phyloP scores from a whole-genome alignment of 768 basidiomycete species.

The Leccinum longicurvipes region DNA sequence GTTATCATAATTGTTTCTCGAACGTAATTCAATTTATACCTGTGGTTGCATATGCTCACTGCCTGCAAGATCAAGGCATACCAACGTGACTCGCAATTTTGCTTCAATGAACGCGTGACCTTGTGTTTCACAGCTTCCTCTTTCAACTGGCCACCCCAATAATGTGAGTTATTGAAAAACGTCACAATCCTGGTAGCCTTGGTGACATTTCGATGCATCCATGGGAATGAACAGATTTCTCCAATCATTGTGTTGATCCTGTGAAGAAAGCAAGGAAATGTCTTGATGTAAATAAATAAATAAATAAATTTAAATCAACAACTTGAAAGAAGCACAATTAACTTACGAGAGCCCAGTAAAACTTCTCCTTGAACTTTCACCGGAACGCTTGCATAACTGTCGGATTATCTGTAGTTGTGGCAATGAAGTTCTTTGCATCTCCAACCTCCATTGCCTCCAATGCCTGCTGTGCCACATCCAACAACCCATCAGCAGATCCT shows the following conservation, averaged over 20 bases:
- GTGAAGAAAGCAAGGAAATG: slow-evolving; percentile 23
- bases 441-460: slow-evolving; percentile 19
- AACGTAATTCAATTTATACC: too few species aligned
- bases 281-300: slow-evolving; percentile 8
- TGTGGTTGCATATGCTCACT: too few species aligned
- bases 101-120: too few species aligned
- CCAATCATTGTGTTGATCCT: slow-evolving; percentile 31
- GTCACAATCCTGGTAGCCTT: too few species aligned
- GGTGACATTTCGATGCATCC: too few species aligned
- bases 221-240: slow-evolving; percentile 16
- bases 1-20: too few species aligned
- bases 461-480: slow-evolving; percentile 16
- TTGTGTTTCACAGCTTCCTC: too few species aligned
- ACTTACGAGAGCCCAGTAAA: slow-evolving; percentile 26
- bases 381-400: slow-evolving; percentile 29
- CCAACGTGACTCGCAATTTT: too few species aligned
- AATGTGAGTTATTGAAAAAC: too few species aligned
- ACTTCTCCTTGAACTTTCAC: slow-evolving; percentile 19
- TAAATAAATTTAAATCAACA: slow-evolving; percentile 16
- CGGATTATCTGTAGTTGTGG: slow-evolving; percentile 32
- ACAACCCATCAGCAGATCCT: slow-evolving; percentile 21
- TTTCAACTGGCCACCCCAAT: too few species aligned
- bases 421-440: slow-evolving; percentile 21
- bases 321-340: neutral
- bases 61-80: too few species aligned